Evolutionary conservation across 306 rosid species (phyloP), one percentile per base, ranked within the genome.

Genomic region (Dicorynia guianensis): DNA sequence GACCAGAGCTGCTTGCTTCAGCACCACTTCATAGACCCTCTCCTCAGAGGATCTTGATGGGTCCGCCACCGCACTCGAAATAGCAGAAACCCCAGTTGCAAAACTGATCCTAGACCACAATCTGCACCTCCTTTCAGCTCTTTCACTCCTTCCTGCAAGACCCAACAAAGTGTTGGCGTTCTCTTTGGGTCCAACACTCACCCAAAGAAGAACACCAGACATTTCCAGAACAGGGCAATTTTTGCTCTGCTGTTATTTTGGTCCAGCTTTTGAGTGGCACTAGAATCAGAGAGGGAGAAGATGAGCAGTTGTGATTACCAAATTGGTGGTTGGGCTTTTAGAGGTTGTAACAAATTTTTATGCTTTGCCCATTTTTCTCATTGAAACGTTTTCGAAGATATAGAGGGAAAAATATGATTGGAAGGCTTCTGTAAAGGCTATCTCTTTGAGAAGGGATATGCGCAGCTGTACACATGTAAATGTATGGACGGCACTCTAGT

Each of bases 1-100:
- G 0, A 90, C 89, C 14, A 92, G 69, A 55, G 96, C 96, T 59
- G 98, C 98, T 76, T 92, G 98, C 79, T 83, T 94, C 71, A 92
- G 72, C 72, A 94, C 98, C 13, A 92, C 97, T 49, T 92, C 96
- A 77, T 94, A 94, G 33, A 94, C 98, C 79, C 75, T 94, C 81
- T 94, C 93, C 55, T 87, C 98, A 7, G 97, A 90, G 5, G 98
- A 81, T 48, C 97, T 87, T 20, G 90, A 60, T 30, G 97, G 90
- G 69, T 82, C 49, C 0, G 88, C 91, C 4, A 87, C 79, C 6
- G 86, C 90, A 43, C 85, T 82, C 14, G 98, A 82, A 39, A 82
- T 75, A 6, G 88, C 94, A 13, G 76, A 49, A 40, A 80, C 48
- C 80, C 86, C 69, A 11, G 59, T 73, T 5, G 87, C 81, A 36